These are phyloP conservation scores for Phytophthora cactorum DNA, from an alignment of 352 stramenopile species.

Conservation along the genomic window DNA sequence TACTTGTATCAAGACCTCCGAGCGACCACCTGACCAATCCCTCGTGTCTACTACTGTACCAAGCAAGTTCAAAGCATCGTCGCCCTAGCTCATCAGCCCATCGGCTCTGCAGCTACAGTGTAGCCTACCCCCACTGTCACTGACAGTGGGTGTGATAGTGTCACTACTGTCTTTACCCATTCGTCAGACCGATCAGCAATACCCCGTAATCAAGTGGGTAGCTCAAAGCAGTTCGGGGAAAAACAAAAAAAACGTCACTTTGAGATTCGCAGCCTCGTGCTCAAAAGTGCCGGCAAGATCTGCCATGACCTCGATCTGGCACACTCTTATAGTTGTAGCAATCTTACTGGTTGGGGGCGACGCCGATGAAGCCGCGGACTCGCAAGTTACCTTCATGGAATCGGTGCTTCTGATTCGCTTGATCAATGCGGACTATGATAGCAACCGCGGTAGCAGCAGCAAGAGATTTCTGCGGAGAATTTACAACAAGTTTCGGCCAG, in stretches of 20 bases:
- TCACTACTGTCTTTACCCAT: too few species aligned
- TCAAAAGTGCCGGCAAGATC: neutral
- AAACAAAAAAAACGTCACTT: neutral
- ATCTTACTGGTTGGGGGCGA: neutral
- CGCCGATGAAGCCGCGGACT: neutral
- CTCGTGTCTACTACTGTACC: too few species aligned
- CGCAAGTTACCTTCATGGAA: conserved; percentile 3
- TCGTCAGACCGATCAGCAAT: too few species aligned
- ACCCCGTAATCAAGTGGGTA: too few species aligned
- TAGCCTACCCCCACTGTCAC: too few species aligned
- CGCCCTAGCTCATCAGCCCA: too few species aligned
- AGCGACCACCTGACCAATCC: too few species aligned
- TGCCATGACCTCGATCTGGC: neutral
- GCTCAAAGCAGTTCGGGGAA: too few species aligned
- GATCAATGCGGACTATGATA: neutral
- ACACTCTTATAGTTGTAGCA: neutral
- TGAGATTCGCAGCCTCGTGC: conserved; percentile 2
- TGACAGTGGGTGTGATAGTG: too few species aligned
- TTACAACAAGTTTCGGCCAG: neutral
- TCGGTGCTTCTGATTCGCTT: conserved; percentile 10
- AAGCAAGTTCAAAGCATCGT: too few species aligned
- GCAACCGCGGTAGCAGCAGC: neutral
- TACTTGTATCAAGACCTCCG: too few species aligned
- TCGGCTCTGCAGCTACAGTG: too few species aligned
- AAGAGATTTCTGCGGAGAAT: neutral